These are phyloP conservation scores for Pseudoturritis turrita DNA, from an alignment of 345 rosid species.

Conservation along the genomic window DNA sequence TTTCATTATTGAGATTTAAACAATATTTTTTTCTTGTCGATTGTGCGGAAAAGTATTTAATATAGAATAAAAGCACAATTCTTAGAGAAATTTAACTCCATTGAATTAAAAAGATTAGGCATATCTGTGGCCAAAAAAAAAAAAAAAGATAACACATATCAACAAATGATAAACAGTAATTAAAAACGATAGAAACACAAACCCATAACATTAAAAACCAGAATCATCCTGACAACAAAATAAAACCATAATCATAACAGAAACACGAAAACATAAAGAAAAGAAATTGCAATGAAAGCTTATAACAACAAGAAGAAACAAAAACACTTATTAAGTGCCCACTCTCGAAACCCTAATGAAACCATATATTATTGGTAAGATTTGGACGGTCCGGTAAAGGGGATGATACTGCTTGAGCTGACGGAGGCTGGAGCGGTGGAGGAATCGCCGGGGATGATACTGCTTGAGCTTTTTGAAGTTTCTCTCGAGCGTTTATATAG, in stretches of 20 bases:
- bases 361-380: conserved; percentile 4
- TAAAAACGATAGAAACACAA: not conserved
- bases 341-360: not conserved
- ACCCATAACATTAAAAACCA: not conserved
- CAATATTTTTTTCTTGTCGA: too few relatives aligned
- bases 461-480: too few relatives aligned
- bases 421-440: not conserved
- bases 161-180: not conserved
- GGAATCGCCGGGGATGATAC: not conserved
- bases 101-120: too few relatives aligned
- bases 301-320: not conserved
- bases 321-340: not conserved
- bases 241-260: not conserved
- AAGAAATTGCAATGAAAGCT: not conserved
- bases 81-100: too few relatives aligned
- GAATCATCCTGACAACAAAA: not conserved
- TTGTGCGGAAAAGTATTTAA: too few relatives aligned
- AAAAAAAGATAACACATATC: too few relatives aligned
- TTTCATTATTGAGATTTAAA: too few relatives aligned
- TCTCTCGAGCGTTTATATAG: conserved; percentile 4
- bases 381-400: not conserved
- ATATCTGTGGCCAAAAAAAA: too few relatives aligned
- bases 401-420: not conserved
- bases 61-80: too few relatives aligned
- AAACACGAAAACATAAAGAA: not conserved